Evolutionary conservation across 2,329 filamentous ascomycete genomes (phyloP), one percentile per base, ranked within the genome.

Genomic region (Diaporthe australafricana): DNA sequence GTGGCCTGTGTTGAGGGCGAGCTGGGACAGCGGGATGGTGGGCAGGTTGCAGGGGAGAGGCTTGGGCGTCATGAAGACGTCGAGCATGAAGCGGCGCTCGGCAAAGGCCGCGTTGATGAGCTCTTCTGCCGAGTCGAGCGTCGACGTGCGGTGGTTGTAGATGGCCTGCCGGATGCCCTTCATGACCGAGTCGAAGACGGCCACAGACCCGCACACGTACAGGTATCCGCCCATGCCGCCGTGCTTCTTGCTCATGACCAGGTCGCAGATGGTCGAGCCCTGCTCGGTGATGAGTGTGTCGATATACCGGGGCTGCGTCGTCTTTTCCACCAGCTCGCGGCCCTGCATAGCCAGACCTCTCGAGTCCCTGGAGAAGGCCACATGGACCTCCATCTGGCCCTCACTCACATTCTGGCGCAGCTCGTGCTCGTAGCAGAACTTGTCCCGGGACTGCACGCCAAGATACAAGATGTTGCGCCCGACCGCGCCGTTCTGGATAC

Each of bases 241-340:
- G 56, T 87, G 86, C 55, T 86, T 87, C 79, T 88, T 89, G 0
- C 84, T 87, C 86, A 89, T 88, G 68, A 88, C 85, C 20, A 89
- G 80, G 66, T 89, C 87, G 38, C 86, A 87, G 9, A 89, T 82
- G 0, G 81, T 83, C 0, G 82, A 82, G 0, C 86, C 85, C 74
- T 88, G 86, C 72, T 88, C 86, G 0, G 85, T 80, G 30, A 89
- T 88, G 5, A 88, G 75, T 0, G 81, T 78, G 73, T 89, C 87
- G 27, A 89, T 88, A 72, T 89, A 88, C 3, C 87, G 82, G 14
- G 87, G 84, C 1, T 84, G 79, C 16, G 83, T 87, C 27, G 83
- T 81, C 70, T 81, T 85, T 75, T 88, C 87, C 0, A 88, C 79
- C 5, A 89, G 81, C 60, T 87, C 85, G 4, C 77, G 79, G 0